Percentiles rank a stretch among this genome's conserved stretches.
Evolutionary conservation across 306 rosid genomes (phyloP).

Genomic region (Rubus parviflorus): DNA sequence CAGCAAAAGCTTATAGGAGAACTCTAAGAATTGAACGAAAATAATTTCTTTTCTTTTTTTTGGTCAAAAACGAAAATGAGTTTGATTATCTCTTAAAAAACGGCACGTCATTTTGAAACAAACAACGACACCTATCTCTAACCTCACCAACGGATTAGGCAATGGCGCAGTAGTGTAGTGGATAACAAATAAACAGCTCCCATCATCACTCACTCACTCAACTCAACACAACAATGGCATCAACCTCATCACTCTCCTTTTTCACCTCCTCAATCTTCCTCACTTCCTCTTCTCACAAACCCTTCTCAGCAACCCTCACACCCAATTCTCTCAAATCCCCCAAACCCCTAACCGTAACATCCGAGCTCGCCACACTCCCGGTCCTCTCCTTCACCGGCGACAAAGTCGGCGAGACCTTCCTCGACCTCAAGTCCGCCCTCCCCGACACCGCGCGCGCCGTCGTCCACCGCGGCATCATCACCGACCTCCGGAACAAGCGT

Average conservation of each 20-base stretch:
- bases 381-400: slow-evolving; percentile 81
- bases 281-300: slow-evolving; percentile 33
- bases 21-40: no score
- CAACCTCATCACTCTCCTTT: slow-evolving; percentile 46
- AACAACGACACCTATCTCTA: no score
- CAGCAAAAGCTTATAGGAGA: no score
- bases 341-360: slow-evolving; percentile 30
- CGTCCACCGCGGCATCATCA: slow-evolving; percentile 81
- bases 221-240: slow-evolving; percentile 39
- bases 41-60: no score
- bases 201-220: neutral
- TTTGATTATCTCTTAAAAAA: no score
- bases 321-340: slow-evolving; percentile 4
- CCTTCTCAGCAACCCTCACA: slow-evolving; percentile 20
- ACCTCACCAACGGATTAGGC: slow-evolving; percentile 12
- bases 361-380: slow-evolving; percentile 74
- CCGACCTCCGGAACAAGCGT: slow-evolving; percentile 92
- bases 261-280: slow-evolving; percentile 57
- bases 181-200: slow-evolving; percentile 22
- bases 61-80: no score
- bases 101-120: neutral
- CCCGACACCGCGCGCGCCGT: slow-evolving; percentile 86
- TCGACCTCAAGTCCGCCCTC: slow-evolving; percentile 70
- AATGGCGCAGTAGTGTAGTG: slow-evolving; percentile 2
- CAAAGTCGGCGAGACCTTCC: slow-evolving; percentile 65